Percentiles rank a stretch among this genome's conserved stretches.
These are phyloP conservation scores for Malassezia slooffiae DNA, from an alignment of 1,284 basidiomycete species.

Conservation along the genomic window DNA sequence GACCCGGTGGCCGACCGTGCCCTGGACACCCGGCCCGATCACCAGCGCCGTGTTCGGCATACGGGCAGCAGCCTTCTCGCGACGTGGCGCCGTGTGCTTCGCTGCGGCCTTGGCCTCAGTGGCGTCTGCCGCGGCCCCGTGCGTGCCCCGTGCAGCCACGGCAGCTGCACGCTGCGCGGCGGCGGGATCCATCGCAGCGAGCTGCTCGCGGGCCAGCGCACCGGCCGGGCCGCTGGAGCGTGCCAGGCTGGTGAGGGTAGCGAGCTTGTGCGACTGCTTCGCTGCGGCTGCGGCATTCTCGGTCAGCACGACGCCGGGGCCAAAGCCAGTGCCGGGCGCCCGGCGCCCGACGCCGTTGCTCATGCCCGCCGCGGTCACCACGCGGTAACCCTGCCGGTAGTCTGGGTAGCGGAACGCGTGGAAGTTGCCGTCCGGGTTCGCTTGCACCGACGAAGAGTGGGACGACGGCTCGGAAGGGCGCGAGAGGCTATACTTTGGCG, in stretches of 20 bases:
- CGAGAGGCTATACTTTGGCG: slow-evolving; percentile 30
- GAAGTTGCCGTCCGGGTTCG: slow-evolving; percentile 39
- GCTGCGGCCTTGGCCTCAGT: not conserved
- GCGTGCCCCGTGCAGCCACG: too few species aligned
- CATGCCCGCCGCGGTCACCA: slow-evolving; percentile 28
- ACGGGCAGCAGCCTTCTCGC: slow-evolving; percentile 2
- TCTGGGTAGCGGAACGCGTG: slow-evolving; percentile 35
- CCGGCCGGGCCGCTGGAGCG: slow-evolving; percentile 11
- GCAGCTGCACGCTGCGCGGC: too few species aligned
- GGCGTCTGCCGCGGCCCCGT: slow-evolving; percentile 15
- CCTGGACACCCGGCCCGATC: slow-evolving; percentile 39
- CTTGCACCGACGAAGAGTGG: slow-evolving; percentile 39
- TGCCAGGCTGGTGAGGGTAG: slow-evolving; percentile 11
- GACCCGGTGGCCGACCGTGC: too few species aligned
- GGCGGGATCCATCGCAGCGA: slow-evolving; percentile 12
- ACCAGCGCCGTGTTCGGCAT: slow-evolving; percentile 34
- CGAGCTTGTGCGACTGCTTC: slow-evolving; percentile 10
- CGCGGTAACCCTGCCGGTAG: slow-evolving; percentile 29
- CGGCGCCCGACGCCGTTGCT: slow-evolving; percentile 21
- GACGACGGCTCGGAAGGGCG: slow-evolving; percentile 39
- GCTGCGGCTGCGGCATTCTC: slow-evolving; percentile 1
- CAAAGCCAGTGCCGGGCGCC: not conserved
- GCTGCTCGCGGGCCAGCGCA: slow-evolving; percentile 13
- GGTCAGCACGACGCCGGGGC: not conserved
- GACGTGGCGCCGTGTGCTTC: not conserved